A percentile compares a stretch with the other conserved stretches of the same genome.
Conservation (phyloP, 2,329 filamentous ascomycete species). For the Aspergillus hiratsukae region DNA sequence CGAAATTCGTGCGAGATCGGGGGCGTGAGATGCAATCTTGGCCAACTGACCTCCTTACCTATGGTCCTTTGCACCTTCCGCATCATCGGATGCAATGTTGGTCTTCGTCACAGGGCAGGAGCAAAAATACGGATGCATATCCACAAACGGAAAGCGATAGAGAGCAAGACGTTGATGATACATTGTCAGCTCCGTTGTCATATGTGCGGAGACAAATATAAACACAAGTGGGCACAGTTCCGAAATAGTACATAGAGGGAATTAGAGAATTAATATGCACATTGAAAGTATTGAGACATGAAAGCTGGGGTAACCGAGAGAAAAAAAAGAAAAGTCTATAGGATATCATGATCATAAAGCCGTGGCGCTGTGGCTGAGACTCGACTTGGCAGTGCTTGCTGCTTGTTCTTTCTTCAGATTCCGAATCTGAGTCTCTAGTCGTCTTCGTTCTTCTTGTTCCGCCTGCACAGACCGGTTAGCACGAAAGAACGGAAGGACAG, state of each 20-base stretch:
- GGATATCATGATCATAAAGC: conserved; percentile 31
- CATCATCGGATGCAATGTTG: background rate
- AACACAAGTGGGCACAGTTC: conserved; percentile 2
- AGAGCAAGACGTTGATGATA: background rate
- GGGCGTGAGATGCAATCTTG: background rate
- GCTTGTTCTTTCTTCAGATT: conserved; percentile 41
- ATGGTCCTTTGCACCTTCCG: background rate
- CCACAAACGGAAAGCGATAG: background rate
- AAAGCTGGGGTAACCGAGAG: conserved; percentile 5
- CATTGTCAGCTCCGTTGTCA: background rate
- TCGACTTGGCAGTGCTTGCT: conserved; percentile 27
- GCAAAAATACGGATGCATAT: background rate
- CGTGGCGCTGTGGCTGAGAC: conserved; percentile 29
- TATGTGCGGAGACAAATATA: conserved; percentile 11
- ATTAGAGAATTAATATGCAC: conserved; percentile 17
- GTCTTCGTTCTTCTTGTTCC: conserved; percentile 67
- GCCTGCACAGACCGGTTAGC: conserved; percentile 43
- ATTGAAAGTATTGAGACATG: conserved; percentile 7
- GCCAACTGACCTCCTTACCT: background rate
- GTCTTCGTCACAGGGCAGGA: background rate
- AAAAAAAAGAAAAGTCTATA: conserved; percentile 11
- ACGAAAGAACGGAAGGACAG: background rate
- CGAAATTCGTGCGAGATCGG: background rate
- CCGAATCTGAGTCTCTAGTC: conserved; percentile 61
- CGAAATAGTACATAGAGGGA: background rate